Base-by-base conservation (phyloP, 257 asterid species). In the Nicotiana knightiana region DNA sequence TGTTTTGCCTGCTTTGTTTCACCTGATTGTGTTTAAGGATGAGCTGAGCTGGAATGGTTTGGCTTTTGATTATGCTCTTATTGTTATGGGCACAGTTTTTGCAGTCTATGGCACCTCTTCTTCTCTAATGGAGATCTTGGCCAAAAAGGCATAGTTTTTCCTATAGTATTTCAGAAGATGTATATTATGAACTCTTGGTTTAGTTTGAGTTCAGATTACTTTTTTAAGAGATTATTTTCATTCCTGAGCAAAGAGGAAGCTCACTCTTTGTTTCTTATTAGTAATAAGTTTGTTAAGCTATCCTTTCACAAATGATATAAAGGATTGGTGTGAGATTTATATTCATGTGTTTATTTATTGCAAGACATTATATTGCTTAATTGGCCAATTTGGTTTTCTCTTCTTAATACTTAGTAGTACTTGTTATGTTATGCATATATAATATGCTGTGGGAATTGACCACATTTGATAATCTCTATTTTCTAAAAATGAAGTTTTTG, bases 1-100 rank as follows among this genome's bases (percentile, higher is more conserved):
- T 67, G 93, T 91, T 43, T 84, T 93, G 89, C 98, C 99, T 12
- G 86, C 97, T 0, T 85, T 93, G 82, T 95, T 95, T 81, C 99
- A 93, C 68, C 82, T 90, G 85, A 85, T 93, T 4, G 88, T 86
- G 16, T 88, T 85, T 84, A 95, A 88, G 86, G 90, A 93, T 59
- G 97, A 90, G 77, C 7, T 86, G 79, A 58, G 75, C 3, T 86
- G 88, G 89, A 18, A 82, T 81, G 93, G 86, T 54, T 71, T 85
- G 1, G 82, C 57, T 13, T 32, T 21, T 57, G 90, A 87, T 79
- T 84, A 51, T 17, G 77, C 79, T 2, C 67, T 87, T 39, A 46
- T 85, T 62, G 85, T 76, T 76, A 79, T 87, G 37, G 87, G 90
- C 58, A 35, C 83, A 21, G 77, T 54, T 67, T 85, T 86, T 67